Evolutionary conservation across 2,329 filamentous ascomycete species (phyloP), one percentile per base, ranked within the genome.

Genomic region (Incumbomyces delicatus): DNA sequence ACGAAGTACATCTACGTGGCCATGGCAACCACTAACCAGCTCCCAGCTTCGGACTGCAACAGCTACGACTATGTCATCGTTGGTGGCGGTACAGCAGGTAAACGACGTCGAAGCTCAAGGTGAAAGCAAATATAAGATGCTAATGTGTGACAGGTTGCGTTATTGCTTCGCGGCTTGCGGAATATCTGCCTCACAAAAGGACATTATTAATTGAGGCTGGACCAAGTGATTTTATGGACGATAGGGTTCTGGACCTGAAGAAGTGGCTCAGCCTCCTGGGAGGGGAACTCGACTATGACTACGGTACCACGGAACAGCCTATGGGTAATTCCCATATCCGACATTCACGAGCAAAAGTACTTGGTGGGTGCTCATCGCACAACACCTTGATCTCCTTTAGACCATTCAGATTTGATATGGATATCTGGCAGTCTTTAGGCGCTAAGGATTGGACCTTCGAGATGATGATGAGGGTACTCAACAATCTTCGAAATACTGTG

Each of bases 381-480:
- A 95, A 95, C 70, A 94, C 88, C 16, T 74, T 94, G 59, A 94
- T 95, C 66, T 92, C 85, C 14, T 94, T 94, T 77, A 80, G 87
- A 20, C 87, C 88, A 6, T 94, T 94, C 62, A 80, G 88, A 65
- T 89, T 94, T 65, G 88, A 95, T 66, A 78, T 85, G 69, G 76
- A 86, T 61, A 76, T 85, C 58, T 95, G 88, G 88, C 82, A 89
- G 60, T 77, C 77, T 29, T 73, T 86, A 60, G 88, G 88, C 51
- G 88, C 84, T 70, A 78, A 77, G 62, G 87, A 87, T 59, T 95
- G 88, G 88, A 80, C 77, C 60, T 94, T 94, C 69, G 80, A 86
- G 61, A 87, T 78, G 51, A 85, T 95, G 66, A 92, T 80, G 67
- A 79, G 86, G 49, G 73, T 88, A 37, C 73, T 92, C 57, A 83